Evolutionary conservation across 495 filamentous ascomycete species (phyloP).

Genomic region (Podospora pseudoanserina): DNA sequence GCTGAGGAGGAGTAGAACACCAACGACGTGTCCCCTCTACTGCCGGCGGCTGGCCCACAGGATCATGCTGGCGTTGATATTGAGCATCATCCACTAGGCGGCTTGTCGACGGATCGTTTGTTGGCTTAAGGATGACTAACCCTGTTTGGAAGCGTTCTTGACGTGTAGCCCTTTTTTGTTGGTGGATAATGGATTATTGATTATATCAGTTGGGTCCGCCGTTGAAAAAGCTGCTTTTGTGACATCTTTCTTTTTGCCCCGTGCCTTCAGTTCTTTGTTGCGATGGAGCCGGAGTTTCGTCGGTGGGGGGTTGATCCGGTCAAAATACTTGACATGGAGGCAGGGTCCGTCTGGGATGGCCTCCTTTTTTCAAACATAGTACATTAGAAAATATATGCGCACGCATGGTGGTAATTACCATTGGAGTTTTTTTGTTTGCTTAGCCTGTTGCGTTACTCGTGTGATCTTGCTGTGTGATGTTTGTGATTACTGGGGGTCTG

Average conservation of each 20-base stretch:
- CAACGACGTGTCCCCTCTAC: neutral
- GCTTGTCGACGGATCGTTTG: neutral
- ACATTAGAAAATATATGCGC: constrained; percentile 4
- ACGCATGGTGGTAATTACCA: neutral
- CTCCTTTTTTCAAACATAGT: constrained; percentile 2
- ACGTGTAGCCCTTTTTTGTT: constrained; percentile 1
- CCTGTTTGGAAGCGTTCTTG: neutral
- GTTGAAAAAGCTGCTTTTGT: neutral
- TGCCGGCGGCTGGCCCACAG: neutral
- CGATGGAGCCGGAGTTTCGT: neutral
- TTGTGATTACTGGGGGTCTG: neutral
- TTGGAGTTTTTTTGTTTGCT: neutral
- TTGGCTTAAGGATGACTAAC: neutral
- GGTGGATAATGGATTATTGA: constrained; percentile 6
- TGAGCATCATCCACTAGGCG: neutral
- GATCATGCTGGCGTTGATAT: neutral
- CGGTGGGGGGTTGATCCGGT: neutral
- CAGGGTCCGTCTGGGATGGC: neutral
- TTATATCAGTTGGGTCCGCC: neutral
- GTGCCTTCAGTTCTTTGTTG: neutral
- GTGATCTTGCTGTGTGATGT: neutral
- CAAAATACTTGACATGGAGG: neutral
- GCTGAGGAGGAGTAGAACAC: constrained; percentile 52
- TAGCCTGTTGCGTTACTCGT: neutral
- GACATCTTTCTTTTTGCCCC: neutral